Evolutionary conservation across 208 protist species (phyloP), one percentile per base, ranked within the genome.

Genomic region (Novymonas esmeraldas): DNA sequence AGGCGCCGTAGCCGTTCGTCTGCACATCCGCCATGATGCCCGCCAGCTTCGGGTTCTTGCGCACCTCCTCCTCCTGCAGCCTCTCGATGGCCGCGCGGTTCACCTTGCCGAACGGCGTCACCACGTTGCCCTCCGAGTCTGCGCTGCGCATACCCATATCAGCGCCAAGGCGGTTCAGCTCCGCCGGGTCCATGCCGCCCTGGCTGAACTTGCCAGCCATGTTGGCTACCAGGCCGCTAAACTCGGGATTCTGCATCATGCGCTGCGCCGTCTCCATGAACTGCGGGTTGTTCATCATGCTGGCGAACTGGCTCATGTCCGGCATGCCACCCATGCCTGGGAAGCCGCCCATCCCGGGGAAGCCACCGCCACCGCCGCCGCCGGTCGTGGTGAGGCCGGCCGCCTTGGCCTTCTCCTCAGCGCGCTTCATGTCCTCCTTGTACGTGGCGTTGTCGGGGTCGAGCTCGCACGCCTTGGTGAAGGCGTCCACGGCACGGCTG

Each of bases 191-290:
- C 59, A 79, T 80, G 34, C 63, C 73, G 57, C 78, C 79, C 45
- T 79, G 68, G 16, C 79, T 76, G 54, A 97, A 81, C 36, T 82
- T 78, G 38, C 79, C 60, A 4, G 90, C 87, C 84, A 97, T 94
- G 68, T 93, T 93, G 34, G 76, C 62, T 28, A 95, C 82, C 49
- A 96, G 61, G 58, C 81, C 81, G 63, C 78, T 93, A 79, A 97
- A 95, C 79, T 94, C 72, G 33, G 93, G 93, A 60, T 96, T 96
- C 67, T 91, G 78, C 93, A 97, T 95, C 82, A 96, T 90, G 39
- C 79, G 78, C 70, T 90, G 80, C 42, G 90, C 82, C 41, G 86
- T 89, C 69, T 95, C 80, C 81, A 96, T 84, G 76, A 97, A 94
- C 76, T 95, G 80, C n/a, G 93, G 93, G 74, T 96, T 97, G 75